phyloP scores from a whole-genome alignment of 2,329 filamentous ascomycete genomes.

The Neonectria coccinea region DNA sequence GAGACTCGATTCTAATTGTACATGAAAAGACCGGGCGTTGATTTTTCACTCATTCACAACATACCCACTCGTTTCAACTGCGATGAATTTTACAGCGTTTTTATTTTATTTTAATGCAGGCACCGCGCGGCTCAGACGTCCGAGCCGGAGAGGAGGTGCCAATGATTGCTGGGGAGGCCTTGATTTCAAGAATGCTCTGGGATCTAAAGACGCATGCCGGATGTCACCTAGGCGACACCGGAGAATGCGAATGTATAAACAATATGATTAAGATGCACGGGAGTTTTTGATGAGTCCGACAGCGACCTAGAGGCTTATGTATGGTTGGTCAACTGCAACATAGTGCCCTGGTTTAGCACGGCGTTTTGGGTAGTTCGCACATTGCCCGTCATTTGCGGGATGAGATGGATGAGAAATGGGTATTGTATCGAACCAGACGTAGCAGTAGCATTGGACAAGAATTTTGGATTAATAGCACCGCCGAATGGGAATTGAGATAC shows the following conservation, averaged over 20 bases:
- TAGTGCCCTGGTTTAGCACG: constrained; percentile 30
- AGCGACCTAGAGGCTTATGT: constrained; percentile 14
- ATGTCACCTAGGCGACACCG: constrained; percentile 1
- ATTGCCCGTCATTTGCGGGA: constrained; percentile 13
- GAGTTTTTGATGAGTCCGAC: constrained; percentile 16
- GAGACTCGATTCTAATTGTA: constrained; percentile 61
- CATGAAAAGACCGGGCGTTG: constrained; percentile 36
- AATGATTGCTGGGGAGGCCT: constrained; percentile 6
- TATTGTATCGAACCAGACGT: constrained; percentile 8
- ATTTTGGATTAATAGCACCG: constrained; percentile 22
- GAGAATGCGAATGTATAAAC: constrained; percentile 25
- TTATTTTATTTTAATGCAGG: constrained; percentile 41
- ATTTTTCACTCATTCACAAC: constrained; percentile 45
- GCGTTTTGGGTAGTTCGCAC: constrained; percentile 28
- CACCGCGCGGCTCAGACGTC: constrained; percentile 16
- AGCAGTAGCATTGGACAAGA: constrained; percentile 24
- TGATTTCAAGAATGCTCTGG: constrained; percentile 5
- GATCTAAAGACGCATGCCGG: background rate
- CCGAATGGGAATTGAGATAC: constrained; percentile 20
- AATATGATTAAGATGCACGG: constrained; percentile 20
- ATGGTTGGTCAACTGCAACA: constrained; percentile 17
- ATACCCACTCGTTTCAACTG: constrained; percentile 50
- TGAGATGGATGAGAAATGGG: constrained; percentile 27
- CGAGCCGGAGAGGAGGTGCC: constrained; percentile 4
- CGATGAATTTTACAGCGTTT: constrained; percentile 46